Evolutionary conservation across 2,329 filamentous ascomycete genomes (phyloP), one percentile per base, ranked within the genome.

Genomic region (Fusarium chlamydosporum): DNA sequence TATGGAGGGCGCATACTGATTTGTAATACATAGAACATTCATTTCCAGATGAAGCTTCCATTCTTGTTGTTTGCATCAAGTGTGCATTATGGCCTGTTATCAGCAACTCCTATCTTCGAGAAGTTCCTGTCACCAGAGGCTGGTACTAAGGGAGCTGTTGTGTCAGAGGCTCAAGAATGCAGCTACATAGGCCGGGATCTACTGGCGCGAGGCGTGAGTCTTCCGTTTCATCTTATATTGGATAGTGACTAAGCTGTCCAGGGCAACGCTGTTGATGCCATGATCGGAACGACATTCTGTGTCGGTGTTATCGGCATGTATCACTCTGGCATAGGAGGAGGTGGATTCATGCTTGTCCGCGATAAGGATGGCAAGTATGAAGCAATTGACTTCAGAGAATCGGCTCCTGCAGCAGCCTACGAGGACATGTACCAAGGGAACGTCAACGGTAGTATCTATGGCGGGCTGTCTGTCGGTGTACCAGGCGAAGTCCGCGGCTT

Each of bases 331-430:
- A 91, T 97, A 61, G 94, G 92, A 20, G 95, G 95, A 8, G 95
- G 95, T 40, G 95, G 95, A 3, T 98, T 98, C 80, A 92, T 94
- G 85, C 84, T 97, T 7, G 87, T 97, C 7, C 89, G 92, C 47
- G 85, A 88, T 34, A 81, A 87, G 16, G 83, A 92, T 61, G 93
- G 93, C n/a, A 83, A 83, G 18, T 96, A 94, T 76, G 93, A 97
- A 75, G 90, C 90, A 61, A 89, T 98, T 71, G 95, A 98, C 79
- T 98, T 97, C 76, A 86, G 95, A 46, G 95, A 98, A 78, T 89
- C 91, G 0, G 95, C 95, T 0, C 95, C 95, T 1, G 91, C 90
- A 0, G 92, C 92, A 0, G 92, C 94, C 0, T 89, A 85, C 68
- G 84, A 94, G 78, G 88, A 96, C 74, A 98, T 98, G 95, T 98